Base-by-base conservation (phyloP, 2,329 filamentous ascomycete species). In the Piedraia hortae region DNA sequence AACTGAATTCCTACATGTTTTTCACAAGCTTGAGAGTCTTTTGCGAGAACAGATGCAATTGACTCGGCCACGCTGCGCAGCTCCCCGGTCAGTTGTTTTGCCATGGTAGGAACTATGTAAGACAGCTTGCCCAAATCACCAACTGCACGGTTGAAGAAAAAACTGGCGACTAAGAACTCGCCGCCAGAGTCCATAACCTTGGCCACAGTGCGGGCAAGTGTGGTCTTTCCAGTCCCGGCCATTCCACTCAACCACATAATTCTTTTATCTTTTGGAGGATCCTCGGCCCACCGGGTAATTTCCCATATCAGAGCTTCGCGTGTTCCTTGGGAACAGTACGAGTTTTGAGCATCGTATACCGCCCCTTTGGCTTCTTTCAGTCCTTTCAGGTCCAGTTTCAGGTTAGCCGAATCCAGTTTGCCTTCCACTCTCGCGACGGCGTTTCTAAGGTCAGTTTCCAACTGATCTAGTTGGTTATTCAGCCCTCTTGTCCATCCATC, bases 151-250 rank as follows among this genome's bases (percentile, higher is more conserved):
- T 7, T 7, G 16, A 17, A 17, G 16, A 17, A 17, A 17, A 17
- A 17, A 10, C 16, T 17, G 10, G 16, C 16, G 7, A 7, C 16
- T 7, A 17, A 10, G 10, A 7, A 17, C 16, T 17, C 10, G n/a
- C n/a, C n/a, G n/a, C n/a, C n/a, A n/a, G n/a, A n/a, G n/a, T n/a
- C n/a, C n/a, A n/a, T n/a, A n/a, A n/a, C n/a, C n/a, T n/a, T n/a
- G n/a, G 37, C 39, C 0, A 45, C 23, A 0, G 41, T 41, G 6
- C 34, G 34, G n/a, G 39, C 30, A 10, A 43, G 33, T 0, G 42
- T 43, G 2, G 37, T 41, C 20, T 43, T 44, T 9, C 42, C 39
- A 8, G 32, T 41, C 10, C 42, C 41, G 4, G 40, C 38, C 20
- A 34, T 28, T 4, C 40, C 38, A n/a, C 24, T 33, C 3, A 44